A percentile compares a stretch with the other conserved stretches of the same genome.
Evolutionary conservation across 108 stramenopile genomes (phyloP).

Genomic region (Skeletonema costatum): DNA sequence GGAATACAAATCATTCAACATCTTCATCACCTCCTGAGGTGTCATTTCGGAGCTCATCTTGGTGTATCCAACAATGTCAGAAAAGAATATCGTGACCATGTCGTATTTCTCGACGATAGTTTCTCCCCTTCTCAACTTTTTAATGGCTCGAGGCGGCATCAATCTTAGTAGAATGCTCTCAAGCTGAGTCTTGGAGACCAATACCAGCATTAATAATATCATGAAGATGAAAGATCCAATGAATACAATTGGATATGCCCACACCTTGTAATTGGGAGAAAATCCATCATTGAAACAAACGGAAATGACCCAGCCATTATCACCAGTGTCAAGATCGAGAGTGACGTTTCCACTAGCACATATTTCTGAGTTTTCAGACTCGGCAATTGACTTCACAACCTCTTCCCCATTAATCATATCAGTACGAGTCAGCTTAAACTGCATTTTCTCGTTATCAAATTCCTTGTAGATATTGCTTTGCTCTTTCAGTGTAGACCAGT

Average conservation of each 20-base stretch:
- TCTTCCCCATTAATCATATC: conserved; percentile 23
- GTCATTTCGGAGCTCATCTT: conserved; percentile 33
- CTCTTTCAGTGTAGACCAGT: conserved; percentile 40
- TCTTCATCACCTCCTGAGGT: conserved; percentile 41
- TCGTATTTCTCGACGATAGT: conserved; percentile 38
- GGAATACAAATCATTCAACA: conserved; percentile 63
- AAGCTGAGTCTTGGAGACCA: conserved; percentile 32
- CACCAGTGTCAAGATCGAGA: conserved; percentile 27
- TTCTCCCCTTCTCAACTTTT: conserved; percentile 36
- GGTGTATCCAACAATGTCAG: conserved; percentile 48
- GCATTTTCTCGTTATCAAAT: conserved; percentile 34
- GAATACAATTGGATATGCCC: conserved; percentile 24
- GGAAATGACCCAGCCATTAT: conserved; percentile 37
- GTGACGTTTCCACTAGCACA: conserved; percentile 29
- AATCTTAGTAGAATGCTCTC: conserved; percentile 24
- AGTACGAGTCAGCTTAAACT: conserved; percentile 62
- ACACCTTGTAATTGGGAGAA: conserved; percentile 30
- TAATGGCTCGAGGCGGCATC: conserved; percentile 34
- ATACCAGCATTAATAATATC: conserved; percentile 26
- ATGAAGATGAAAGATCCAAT: conserved; percentile 14
- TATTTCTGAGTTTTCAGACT: conserved; percentile 19
- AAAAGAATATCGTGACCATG: conserved; percentile 35
- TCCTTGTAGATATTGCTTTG: conserved; percentile 46
- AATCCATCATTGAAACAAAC: conserved; percentile 39
- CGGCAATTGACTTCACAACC: conserved; percentile 24